phyloP scores from a whole-genome alignment of 345 rosid genomes.

The Eucalyptus curtisii region DNA sequence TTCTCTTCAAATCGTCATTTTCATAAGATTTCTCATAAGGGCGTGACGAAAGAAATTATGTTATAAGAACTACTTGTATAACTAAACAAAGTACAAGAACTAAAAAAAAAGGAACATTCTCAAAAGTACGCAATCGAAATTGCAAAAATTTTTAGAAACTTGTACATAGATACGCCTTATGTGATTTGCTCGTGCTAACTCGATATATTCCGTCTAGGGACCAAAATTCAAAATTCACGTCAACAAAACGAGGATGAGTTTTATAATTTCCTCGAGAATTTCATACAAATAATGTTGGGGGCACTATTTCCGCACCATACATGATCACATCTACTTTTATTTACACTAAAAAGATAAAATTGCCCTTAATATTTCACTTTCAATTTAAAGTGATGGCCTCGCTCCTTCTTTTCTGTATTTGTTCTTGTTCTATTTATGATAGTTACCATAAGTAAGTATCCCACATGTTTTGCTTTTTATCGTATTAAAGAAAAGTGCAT shows the following conservation, averaged over 20 bases:
- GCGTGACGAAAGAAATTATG: not conserved
- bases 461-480: no score
- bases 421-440: not conserved
- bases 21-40: not conserved
- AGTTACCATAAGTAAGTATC: no score
- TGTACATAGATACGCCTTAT: not conserved
- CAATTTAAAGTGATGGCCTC: not conserved
- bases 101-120: not conserved
- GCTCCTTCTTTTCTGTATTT: no score
- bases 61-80: accelerated
- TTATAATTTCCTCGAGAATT: not conserved
- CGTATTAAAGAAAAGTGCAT: not conserved
- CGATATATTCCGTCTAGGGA: not conserved
- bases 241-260: not conserved
- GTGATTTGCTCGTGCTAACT: not conserved
- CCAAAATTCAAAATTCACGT: not conserved
- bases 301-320: not conserved
- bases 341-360: not conserved
- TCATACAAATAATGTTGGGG: not conserved
- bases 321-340: not conserved
- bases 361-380: not conserved
- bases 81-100: not conserved
- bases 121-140: not conserved
- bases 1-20: not conserved
- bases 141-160: not conserved